These are phyloP conservation scores for Neurospora tetrasperma DNA, from an alignment of 495 filamentous ascomycete genomes.

Conservation along the genomic window DNA sequence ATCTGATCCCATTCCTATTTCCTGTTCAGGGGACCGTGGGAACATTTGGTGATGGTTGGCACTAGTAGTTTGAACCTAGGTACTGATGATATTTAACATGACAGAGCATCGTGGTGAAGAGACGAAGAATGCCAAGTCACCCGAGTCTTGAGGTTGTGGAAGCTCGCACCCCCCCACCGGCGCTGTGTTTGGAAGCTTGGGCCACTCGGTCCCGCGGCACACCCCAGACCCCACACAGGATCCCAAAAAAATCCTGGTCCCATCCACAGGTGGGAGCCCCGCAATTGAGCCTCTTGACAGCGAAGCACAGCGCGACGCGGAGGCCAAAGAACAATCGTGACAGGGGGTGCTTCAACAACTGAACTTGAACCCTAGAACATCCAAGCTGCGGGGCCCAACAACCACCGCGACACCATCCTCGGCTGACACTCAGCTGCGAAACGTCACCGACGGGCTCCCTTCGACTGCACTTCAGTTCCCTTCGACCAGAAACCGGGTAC, in stretches of 20 bases:
- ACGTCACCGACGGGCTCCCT: background rate
- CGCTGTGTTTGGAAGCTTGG: background rate
- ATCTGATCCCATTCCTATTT: slow-evolving; percentile 56
- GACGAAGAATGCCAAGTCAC: too few relatives aligned
- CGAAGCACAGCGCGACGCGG: background rate
- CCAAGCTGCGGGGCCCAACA: background rate
- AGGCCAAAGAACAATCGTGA: background rate
- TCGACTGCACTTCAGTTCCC: background rate
- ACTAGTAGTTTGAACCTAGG: too few relatives aligned
- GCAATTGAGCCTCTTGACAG: background rate
- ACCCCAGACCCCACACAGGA: background rate
- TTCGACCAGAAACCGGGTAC: background rate
- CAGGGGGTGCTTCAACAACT: background rate
- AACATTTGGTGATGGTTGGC: slow-evolving; percentile 38
- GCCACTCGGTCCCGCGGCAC: background rate
- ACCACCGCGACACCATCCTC: background rate
- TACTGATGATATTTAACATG: too few relatives aligned
- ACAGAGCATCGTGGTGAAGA: too few relatives aligned
- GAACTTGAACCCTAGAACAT: background rate
- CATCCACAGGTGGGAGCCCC: background rate
- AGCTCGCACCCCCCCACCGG: too few relatives aligned
- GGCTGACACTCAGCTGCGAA: background rate
- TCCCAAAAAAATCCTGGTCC: background rate
- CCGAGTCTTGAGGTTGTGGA: too few relatives aligned
- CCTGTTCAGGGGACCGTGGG: slow-evolving; percentile 45